Evolutionary conservation across 345 rosid species (phyloP).

Genomic region (Boechera stricta): DNA sequence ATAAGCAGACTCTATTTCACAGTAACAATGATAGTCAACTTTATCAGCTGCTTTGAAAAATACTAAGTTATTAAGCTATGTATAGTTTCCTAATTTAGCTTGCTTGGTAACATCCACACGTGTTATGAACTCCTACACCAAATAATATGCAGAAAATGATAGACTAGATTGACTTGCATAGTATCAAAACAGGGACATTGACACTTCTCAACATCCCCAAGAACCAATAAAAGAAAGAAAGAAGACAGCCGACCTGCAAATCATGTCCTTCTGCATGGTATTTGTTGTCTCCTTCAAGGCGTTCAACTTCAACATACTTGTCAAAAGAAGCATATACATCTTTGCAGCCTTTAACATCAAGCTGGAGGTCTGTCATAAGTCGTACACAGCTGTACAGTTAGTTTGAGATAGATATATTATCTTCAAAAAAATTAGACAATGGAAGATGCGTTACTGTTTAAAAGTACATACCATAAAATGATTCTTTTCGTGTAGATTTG

Average conservation of each 20-base stretch:
- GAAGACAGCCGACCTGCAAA: constrained; percentile 71
- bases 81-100: constrained; percentile 20
- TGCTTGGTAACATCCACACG: constrained; percentile 21
- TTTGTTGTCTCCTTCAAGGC: constrained; percentile 97
- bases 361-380: constrained; percentile 84
- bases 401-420: constrained; percentile 20
- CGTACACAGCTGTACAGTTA: constrained; percentile 20
- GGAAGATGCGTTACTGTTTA: constrained; percentile 1
- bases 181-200: constrained; percentile 3
- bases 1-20: neutral
- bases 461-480: constrained; percentile 78
- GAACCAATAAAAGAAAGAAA: constrained; percentile 22
- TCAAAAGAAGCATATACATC: constrained; percentile 99
- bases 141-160: constrained; percentile 10
- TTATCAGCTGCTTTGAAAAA: constrained; percentile 10
- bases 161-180: constrained; percentile 13
- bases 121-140: neutral
- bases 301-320: constrained; percentile 98
- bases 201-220: constrained; percentile 15
- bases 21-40: neutral
- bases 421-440: constrained; percentile 18
- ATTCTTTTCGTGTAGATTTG: constrained; percentile 94
- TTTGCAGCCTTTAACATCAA: constrained; percentile 96
- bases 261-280: constrained; percentile 94
- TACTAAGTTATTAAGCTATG: constrained; percentile 4